phyloP scores from a whole-genome alignment of 2,329 filamentous ascomycete genomes.

The Verticillium klebahnii region DNA sequence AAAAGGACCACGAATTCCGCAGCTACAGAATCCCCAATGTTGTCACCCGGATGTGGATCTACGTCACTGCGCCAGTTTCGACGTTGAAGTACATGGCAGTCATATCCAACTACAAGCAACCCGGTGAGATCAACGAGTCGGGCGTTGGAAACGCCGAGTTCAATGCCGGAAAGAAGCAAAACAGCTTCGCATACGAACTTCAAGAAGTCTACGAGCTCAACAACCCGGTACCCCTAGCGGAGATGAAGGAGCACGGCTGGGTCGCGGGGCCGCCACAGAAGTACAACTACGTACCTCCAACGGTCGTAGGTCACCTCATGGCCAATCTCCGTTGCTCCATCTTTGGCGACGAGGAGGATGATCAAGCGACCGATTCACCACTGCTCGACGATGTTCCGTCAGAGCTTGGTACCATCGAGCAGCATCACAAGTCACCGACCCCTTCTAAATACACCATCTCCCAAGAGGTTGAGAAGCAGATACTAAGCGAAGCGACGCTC shows the following conservation, averaged over 20 bases:
- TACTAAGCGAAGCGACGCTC: constrained; percentile 42
- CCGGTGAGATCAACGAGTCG: constrained; percentile 40
- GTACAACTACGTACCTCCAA: constrained; percentile 51
- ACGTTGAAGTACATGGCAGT: constrained; percentile 56
- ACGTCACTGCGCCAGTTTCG: constrained; percentile 40
- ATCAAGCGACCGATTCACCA: constrained; percentile 5
- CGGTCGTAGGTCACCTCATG: constrained; percentile 51
- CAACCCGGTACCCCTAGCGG: constrained; percentile 46
- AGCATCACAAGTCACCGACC: not conserved
- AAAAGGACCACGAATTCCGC: constrained; percentile 51
- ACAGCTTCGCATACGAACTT: constrained; percentile 47
- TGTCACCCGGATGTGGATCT: constrained; percentile 60
- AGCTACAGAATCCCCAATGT: constrained; percentile 49
- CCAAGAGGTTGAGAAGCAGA: constrained; percentile 47
- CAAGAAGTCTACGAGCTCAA: constrained; percentile 58
- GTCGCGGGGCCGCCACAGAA: constrained; percentile 43
- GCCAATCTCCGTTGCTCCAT: constrained; percentile 52
- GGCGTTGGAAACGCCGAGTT: constrained; percentile 50
- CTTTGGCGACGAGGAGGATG: constrained; percentile 26
- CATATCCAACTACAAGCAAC: constrained; percentile 40
- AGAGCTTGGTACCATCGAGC: constrained; percentile 6
- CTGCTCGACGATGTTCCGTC: not conserved
- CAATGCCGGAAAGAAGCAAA: constrained; percentile 32
- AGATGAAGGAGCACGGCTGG: constrained; percentile 53
- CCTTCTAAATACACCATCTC: constrained; percentile 30